These are phyloP conservation scores for Tricholoma terreum DNA, from an alignment of 768 basidiomycete species.

Conservation along the genomic window DNA sequence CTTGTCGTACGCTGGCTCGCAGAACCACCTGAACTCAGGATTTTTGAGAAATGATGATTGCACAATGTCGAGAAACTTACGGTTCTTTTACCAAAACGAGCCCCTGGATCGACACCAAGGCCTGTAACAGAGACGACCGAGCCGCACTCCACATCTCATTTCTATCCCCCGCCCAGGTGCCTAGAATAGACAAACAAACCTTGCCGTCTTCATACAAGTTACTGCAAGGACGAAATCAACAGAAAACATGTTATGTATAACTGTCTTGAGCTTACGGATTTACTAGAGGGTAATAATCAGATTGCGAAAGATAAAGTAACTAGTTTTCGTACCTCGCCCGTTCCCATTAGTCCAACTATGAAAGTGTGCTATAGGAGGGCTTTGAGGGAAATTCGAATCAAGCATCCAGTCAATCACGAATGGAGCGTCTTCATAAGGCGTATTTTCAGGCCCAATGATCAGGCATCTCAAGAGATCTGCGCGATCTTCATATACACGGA, in stretches of 20 bases:
- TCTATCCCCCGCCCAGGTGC: constrained; percentile 89
- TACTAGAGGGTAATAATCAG: constrained; percentile 35
- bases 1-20: constrained; percentile 93
- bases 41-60: constrained; percentile 1
- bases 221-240: constrained; percentile 31
- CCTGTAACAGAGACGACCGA: constrained; percentile 85
- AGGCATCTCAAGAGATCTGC: constrained; percentile 82
- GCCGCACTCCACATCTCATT: constrained; percentile 85
- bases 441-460: constrained; percentile 91
- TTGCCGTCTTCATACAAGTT: constrained; percentile 96
- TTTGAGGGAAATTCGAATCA: constrained; percentile 78
- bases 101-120: constrained; percentile 91
- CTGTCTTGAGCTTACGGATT: constrained; percentile 61
- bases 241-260: background rate
- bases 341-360: constrained; percentile 94
- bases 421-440: constrained; percentile 93
- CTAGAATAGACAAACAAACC: constrained; percentile 87
- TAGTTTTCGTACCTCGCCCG: constrained; percentile 62
- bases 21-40: constrained; percentile 62
- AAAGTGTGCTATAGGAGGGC: constrained; percentile 86
- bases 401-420: constrained; percentile 95
- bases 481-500: constrained; percentile 88
- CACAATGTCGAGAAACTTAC: constrained; percentile 41
- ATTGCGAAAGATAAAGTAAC: background rate
- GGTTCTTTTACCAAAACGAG: constrained; percentile 91